A percentile compares a stretch with the other conserved stretches of the same genome.
phyloP scores from a whole-genome alignment of 257 asterid genomes.

The Osmanthus fragrans region DNA sequence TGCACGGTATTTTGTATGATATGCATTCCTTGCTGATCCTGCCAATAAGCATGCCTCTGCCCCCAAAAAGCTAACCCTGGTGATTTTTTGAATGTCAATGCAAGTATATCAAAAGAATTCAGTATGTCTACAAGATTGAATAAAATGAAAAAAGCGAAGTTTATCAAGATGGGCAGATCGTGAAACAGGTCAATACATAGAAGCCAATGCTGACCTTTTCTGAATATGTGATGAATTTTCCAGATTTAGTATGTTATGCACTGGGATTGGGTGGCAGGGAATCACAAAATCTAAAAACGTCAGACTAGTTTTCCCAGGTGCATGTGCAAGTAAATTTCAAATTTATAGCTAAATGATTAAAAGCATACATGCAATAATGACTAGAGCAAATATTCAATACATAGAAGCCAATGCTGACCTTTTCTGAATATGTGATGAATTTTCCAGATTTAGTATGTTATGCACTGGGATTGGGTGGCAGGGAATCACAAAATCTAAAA shows the following conservation, averaged over 20 bases:
- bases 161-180: background rate
- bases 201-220: background rate
- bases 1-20: constrained; percentile 89
- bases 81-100: constrained; percentile 12
- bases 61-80: constrained; percentile 86
- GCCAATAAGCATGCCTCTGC: constrained; percentile 95
- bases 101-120: constrained; percentile 11
- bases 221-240: background rate
- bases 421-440: no score
- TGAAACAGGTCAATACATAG: background rate
- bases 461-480: background rate
- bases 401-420: no score
- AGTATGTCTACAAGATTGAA: background rate
- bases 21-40: constrained; percentile 91
- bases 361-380: background rate
- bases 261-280: background rate
- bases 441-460: no score
- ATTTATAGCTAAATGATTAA: background rate
- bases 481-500: background rate
- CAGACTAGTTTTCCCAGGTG: background rate
- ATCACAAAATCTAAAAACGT: background rate
- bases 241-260: background rate
- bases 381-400: background rate
- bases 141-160: background rate
- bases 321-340: background rate